phyloP scores from a whole-genome alignment of 129 eudicot genomes.

The Rutidosis leptorrhynchoides region DNA sequence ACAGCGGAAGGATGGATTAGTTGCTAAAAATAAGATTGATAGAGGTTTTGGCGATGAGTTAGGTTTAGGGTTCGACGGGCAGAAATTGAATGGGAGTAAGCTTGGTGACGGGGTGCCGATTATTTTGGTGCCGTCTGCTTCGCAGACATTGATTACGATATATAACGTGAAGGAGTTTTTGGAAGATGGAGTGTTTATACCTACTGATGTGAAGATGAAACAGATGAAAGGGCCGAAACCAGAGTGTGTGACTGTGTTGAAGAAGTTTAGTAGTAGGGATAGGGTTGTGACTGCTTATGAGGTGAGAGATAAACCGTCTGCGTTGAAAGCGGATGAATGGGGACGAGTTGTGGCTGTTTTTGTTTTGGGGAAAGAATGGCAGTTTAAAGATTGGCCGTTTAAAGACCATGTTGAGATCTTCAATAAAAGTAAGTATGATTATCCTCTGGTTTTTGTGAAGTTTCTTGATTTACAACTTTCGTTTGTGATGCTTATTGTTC shows the following conservation, averaged over 20 bases:
- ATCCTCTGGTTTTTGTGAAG: background rate
- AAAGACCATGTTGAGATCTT: conserved; percentile 98
- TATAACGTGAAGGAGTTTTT: conserved; percentile 96
- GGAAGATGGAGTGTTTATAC: conserved; percentile 94
- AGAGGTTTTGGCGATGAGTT: conserved; percentile 54
- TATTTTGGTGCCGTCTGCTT: conserved; percentile 90
- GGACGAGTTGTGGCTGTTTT: conserved; percentile 93
- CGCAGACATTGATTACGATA: conserved; percentile 81
- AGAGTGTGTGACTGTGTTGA: conserved; percentile 92
- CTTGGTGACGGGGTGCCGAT: conserved; percentile 95
- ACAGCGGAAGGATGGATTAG: conserved; percentile 78
- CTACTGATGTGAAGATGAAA: conserved; percentile 89
- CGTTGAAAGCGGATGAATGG: conserved; percentile 87
- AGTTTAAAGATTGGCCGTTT: conserved; percentile 97
- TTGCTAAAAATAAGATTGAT: conserved; percentile 62
- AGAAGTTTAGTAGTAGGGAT: conserved; percentile 95
- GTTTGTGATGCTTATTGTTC: background rate
- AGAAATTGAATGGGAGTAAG: conserved; percentile 70
- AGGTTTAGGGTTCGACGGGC: conserved; percentile 51
- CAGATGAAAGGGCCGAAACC: conserved; percentile 90
- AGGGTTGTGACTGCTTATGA: conserved; percentile 89
- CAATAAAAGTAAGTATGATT: conserved; percentile 65
- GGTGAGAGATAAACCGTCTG: conserved; percentile 94
- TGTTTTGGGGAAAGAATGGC: conserved; percentile 98
- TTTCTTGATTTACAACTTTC: background rate